These are phyloP conservation scores for Hymenoscyphus fraxineus DNA, from an alignment of 2,329 filamentous ascomycete species.

Conservation along the genomic window DNA sequence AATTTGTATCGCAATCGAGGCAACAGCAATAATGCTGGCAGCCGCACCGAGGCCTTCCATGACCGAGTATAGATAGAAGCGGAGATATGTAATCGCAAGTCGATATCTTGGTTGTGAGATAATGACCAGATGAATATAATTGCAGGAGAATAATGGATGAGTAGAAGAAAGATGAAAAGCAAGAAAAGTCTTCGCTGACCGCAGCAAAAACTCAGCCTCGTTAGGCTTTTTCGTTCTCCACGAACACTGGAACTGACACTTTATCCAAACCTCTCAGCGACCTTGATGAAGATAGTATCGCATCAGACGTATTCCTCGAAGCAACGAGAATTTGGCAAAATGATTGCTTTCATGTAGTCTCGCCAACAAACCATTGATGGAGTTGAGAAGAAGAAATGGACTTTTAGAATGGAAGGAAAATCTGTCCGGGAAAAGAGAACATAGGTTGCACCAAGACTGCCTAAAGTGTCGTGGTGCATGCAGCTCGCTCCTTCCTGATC, in stretches of 20 bases:
- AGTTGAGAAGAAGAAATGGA: too few species aligned
- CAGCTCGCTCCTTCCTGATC: too few species aligned
- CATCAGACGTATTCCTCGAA: not conserved
- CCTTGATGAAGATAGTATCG: not conserved
- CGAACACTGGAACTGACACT: not conserved
- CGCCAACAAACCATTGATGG: too few species aligned
- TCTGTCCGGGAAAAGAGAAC: too few species aligned
- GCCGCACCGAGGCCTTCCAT: conserved; percentile 7
- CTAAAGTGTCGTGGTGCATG: too few species aligned
- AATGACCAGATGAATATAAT: not conserved
- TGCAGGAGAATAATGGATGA: not conserved
- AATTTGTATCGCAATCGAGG: conserved; percentile 9
- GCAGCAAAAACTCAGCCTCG: not conserved
- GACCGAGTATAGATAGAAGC: not conserved
- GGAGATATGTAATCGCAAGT: not conserved
- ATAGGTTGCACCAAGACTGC: too few species aligned
- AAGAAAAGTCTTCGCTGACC: not conserved
- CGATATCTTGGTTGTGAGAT: not conserved
- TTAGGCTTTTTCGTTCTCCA: not conserved
- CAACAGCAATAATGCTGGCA: conserved; percentile 1
- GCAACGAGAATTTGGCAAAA: not conserved
- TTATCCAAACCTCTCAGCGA: not conserved
- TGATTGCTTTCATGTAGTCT: too few species aligned
- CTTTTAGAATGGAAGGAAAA: too few species aligned
- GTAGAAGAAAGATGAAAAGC: not conserved